Conservation (phyloP, 164 flowering plant species). For the Tetracentron sinense region DNA sequence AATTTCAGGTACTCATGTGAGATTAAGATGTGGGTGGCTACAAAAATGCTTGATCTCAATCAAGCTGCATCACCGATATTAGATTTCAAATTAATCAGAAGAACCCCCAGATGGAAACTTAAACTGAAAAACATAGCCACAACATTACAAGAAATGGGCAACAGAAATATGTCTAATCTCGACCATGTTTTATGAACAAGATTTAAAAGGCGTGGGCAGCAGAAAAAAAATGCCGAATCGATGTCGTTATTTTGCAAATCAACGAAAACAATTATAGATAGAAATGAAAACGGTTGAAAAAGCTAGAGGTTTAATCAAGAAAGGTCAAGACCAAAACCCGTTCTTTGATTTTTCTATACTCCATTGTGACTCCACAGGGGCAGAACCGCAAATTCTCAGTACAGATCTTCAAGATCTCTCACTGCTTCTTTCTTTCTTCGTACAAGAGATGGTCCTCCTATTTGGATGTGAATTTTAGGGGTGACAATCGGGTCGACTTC, state of each 20-base stretch:
- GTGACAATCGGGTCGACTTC: no score
- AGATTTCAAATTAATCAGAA: background rate
- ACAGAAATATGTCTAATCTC: background rate
- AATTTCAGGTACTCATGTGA: no score
- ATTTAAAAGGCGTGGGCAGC: background rate
- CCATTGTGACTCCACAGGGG: conserved; percentile 11
- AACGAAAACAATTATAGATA: background rate
- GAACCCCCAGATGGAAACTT: background rate
- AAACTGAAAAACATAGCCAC: background rate
- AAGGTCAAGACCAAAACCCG: conserved; percentile 7
- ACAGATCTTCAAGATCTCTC: no score
- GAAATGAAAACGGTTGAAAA: background rate
- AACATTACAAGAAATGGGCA: background rate
- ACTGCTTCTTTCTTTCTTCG: no score
- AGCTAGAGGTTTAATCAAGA: background rate
- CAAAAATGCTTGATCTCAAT: no score
- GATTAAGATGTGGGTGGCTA: no score
- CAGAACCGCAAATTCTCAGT: background rate
- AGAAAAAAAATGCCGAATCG: background rate
- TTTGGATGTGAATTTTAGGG: no score
- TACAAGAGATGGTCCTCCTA: no score
- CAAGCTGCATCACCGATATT: background rate
- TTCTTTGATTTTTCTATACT: conserved; percentile 25
- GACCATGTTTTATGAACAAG: background rate
- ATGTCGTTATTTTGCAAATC: background rate